phyloP scores from a whole-genome alignment of 2,329 filamentous ascomycete genomes.

The Botrytis pseudocinerea region DNA sequence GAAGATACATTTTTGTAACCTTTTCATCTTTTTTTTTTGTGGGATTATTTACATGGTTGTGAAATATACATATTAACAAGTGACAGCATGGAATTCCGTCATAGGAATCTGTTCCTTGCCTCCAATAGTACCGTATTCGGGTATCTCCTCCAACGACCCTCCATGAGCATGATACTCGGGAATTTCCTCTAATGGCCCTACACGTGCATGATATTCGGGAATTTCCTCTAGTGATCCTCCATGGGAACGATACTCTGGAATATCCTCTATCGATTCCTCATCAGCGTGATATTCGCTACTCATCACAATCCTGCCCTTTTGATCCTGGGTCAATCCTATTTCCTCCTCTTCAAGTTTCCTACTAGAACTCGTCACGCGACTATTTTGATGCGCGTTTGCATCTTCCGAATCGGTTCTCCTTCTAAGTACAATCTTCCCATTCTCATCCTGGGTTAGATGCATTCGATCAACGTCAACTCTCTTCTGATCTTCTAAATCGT shows the following conservation, averaged over 20 bases:
- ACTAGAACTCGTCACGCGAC: neutral
- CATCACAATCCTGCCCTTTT: neutral
- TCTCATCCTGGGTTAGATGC: constrained; percentile 9
- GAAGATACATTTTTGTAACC: neutral
- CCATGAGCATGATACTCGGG: neutral
- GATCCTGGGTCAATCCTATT: constrained; percentile 12
- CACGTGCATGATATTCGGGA: neutral
- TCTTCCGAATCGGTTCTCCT: neutral
- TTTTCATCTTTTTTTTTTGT: neutral
- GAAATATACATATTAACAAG: neutral
- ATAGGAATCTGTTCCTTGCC: constrained; percentile 5
- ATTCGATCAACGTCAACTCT: neutral
- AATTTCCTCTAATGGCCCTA: neutral
- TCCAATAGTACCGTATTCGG: neutral
- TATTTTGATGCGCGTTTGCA: neutral
- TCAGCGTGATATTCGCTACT: neutral
- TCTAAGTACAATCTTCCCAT: neutral
- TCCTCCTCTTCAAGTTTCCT: constrained; percentile 2
- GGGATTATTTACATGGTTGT: neutral
- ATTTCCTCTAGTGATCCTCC: neutral
- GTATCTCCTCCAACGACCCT: neutral
- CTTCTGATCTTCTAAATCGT: constrained; percentile 16
- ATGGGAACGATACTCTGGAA: neutral
- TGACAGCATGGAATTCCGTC: constrained; percentile 4
- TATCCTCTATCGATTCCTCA: neutral